Base-by-base conservation (phyloP, 345 rosid species). In the Camelina hispida region DNA sequence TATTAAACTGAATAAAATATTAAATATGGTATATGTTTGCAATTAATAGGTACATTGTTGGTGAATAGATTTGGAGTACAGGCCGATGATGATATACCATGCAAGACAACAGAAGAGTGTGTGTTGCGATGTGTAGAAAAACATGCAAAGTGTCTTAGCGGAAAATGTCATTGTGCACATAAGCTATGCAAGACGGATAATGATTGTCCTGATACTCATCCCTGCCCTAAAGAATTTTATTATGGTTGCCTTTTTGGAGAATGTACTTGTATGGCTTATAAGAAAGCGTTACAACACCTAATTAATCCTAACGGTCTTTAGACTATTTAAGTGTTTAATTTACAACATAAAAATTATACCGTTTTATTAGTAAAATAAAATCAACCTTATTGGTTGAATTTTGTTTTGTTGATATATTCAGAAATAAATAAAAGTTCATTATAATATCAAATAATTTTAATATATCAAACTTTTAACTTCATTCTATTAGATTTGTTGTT, bases 201-300 rank as follows among this genome's bases (percentile, higher is more conserved):
- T 25, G 76, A 62, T 32, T 72, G 76, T 72, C 54, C 76, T 0
- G 52, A 30, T 72, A 38, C 53, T 72, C 40, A 5, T 51, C 1
- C 40, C 12, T 72, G 76, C 20, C 76, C 69, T 25, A 25, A 23
- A 51, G 62, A 72, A 6, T 62, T 7, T 25, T 37, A 61, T 61
- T 72, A 62, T 55, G 6, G 10, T 62, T 72, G 76, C 9, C 61
- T 72, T 62, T 13, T 5, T 43, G 76, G 76, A 38, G 34, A 25
- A 72, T 72, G 69, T 52, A 72, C 62, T 25, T 61, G 74, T 35
- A 59, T 59, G 3, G 10, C 61, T 14, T 7, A 14, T 55, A 6
- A 46, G 18, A 46, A 46, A 46, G 38, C 30, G 30, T 28, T 28
- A 3, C 30, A 28, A 28, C 37, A 34, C 37, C 37, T 34, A 34